Evolutionary conservation across 352 stramenopile species (phyloP).

Genomic region (Blastocystis sp.): DNA sequence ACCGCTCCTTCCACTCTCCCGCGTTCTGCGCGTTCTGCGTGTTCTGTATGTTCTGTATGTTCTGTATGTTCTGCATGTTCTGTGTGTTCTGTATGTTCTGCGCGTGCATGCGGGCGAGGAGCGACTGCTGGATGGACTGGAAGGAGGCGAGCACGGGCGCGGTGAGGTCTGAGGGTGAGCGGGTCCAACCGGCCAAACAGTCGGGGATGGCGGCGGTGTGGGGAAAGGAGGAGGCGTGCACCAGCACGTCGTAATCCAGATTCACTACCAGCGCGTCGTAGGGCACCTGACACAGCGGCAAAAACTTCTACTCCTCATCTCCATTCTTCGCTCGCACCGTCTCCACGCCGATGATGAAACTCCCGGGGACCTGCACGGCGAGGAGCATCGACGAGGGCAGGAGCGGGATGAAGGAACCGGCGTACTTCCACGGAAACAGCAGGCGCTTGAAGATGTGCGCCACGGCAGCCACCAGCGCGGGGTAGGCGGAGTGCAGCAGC

Average conservation of each 20-base stretch:
- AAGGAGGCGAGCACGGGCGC: background rate
- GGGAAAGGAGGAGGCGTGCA: background rate
- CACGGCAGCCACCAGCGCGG: background rate
- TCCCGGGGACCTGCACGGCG: conserved; percentile 44
- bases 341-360: conserved; percentile 59
- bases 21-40: too few relatives aligned
- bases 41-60: too few relatives aligned
- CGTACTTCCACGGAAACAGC: conserved; percentile 55
- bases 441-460: conserved; percentile 32
- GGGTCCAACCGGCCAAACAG: background rate
- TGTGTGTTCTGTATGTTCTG: too few relatives aligned
- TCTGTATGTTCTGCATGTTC: too few relatives aligned
- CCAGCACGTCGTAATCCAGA: conserved; percentile 5
- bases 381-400: conserved; percentile 56
- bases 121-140: background rate
- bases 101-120: background rate
- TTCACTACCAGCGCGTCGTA: conserved; percentile 10
- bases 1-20: conserved; percentile 18
- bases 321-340: background rate
- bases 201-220: conserved; percentile 18
- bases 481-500: conserved; percentile 7
- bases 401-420: conserved; percentile 48
- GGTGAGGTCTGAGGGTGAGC: background rate
- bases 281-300: background rate
- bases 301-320: conserved; percentile 6